Base-by-base conservation (phyloP, 2,329 filamentous ascomycete species). In the Alternaria alternata region DNA sequence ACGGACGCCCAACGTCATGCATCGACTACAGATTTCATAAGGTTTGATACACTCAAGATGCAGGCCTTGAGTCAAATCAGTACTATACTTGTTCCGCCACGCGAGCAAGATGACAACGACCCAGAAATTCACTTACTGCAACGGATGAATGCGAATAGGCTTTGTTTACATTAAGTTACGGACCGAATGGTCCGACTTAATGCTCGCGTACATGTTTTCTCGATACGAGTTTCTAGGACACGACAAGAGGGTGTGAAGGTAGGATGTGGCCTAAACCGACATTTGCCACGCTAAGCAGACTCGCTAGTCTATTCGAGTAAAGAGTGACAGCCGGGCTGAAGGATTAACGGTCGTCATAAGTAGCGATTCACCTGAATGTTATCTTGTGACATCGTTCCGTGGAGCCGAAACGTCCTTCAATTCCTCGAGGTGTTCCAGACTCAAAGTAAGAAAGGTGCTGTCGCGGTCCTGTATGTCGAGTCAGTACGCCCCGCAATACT, bases 401-500 rank as follows among this genome's bases (percentile, higher is more conserved):
- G 20, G 14, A 38, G 44, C 26, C 51, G 48, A 51, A 7, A 22
- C 26, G 42, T 58, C 30, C 11, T 22, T 51, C 41, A 55, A 41
- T 22, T 20, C 22, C 14, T 36, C 11, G 26, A 28, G 18, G 14
- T 36, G 51, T 36, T 42, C 49, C 51, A 46, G 34, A n/a, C 54
- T 32, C 18, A 51, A 41, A 42, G 18, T 22, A 62, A 47, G 32
- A 42, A 62, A 22, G 28, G 46, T 42, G 46, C 34, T 26, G 32
- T 51, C 51, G 46, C 54, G 38, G 43, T 11, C 34, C 48, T 51
- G 34, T 43, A 12, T 12, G 34, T 39, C 56, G 59, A 59, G 55
- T 57, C 58, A 57, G 36, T 57, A n/a, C 24, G 48, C 43, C 59
- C 51, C 46, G 44, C 46, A 48, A 58, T 32, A 46, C 49, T 41